A percentile compares a stretch with the other conserved stretches of the same genome.
These are phyloP conservation scores for Purshia tridentata DNA, from an alignment of 306 rosid species.

Conservation along the genomic window DNA sequence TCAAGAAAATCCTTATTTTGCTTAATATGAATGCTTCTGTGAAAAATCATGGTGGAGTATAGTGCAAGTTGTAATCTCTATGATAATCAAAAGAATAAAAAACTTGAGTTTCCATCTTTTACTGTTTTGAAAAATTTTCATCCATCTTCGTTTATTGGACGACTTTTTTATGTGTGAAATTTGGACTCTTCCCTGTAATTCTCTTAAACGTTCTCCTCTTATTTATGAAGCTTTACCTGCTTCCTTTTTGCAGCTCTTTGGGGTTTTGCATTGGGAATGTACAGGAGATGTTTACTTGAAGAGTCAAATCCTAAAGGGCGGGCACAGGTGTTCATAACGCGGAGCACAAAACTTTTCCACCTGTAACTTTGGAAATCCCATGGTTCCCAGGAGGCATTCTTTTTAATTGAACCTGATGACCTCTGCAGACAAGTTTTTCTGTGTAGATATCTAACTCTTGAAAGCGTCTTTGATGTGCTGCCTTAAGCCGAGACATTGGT, in stretches of 20 bases:
- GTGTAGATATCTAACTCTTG: slow-evolving; percentile 90
- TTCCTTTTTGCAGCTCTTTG: slow-evolving; percentile 20
- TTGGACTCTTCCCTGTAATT: not conserved
- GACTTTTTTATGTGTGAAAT: not conserved
- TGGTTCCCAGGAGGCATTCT: slow-evolving; percentile 36
- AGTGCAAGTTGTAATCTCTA: not conserved
- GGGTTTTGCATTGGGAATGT: slow-evolving; percentile 13
- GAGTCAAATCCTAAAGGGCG: slow-evolving; percentile 8
- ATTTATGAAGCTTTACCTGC: not conserved
- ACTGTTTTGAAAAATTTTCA: not conserved
- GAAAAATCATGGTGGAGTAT: not conserved
- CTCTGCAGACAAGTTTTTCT: slow-evolving; percentile 61
- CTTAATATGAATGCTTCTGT: not conserved
- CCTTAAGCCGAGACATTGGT: slow-evolving; percentile 53
- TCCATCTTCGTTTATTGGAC: not conserved
- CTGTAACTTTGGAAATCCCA: slow-evolving; percentile 37
- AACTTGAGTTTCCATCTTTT: not conserved
- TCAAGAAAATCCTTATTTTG: not conserved
- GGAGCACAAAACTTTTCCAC: not conserved
- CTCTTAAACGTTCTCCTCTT: not conserved
- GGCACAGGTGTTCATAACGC: slow-evolving; percentile 2
- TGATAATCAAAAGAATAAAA: not conserved
- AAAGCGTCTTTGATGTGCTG: slow-evolving; percentile 55
- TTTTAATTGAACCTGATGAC: slow-evolving; percentile 40
- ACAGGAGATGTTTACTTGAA: slow-evolving; percentile 14